Evolutionary conservation across 176 grass and related monocot genomes (phyloP).

Genomic region (Zoysia japonica): DNA sequence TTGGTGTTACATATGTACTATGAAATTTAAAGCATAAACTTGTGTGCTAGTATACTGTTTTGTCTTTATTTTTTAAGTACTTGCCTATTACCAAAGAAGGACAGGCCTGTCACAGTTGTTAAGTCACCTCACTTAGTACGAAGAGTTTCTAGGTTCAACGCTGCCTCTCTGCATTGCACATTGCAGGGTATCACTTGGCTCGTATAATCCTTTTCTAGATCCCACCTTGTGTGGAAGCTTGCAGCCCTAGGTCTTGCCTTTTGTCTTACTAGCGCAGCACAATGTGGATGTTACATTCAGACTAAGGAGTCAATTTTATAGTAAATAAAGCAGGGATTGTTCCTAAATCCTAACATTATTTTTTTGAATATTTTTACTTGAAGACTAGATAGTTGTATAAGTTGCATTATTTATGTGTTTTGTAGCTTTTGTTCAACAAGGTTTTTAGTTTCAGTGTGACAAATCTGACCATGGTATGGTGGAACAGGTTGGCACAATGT

Average conservation of each 20-base stretch:
- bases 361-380: slow-evolving; percentile 33
- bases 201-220: too few species aligned
- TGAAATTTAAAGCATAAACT: slow-evolving; percentile 5
- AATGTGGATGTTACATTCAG: not conserved
- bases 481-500: slow-evolving; percentile 90
- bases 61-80: not conserved
- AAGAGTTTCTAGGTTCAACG: too few species aligned
- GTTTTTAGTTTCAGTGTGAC: not conserved
- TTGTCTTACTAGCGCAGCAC: not conserved
- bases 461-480: slow-evolving; percentile 32
- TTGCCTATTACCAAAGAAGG: not conserved
- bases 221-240: too few species aligned
- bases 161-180: too few species aligned
- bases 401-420: not conserved
- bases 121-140: too few species aligned
- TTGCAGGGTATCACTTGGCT: too few species aligned
- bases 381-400: not conserved
- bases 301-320: not conserved
- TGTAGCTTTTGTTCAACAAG: not conserved
- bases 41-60: not conserved
- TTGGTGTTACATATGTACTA: slow-evolving; percentile 30
- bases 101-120: too few species aligned
- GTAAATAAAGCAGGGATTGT: not conserved
- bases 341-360: slow-evolving; percentile 28
- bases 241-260: too few species aligned